These are phyloP conservation scores for Yamadazyma triangularis DNA, from an alignment of 1,139 yeast species.

Conservation along the genomic window DNA sequence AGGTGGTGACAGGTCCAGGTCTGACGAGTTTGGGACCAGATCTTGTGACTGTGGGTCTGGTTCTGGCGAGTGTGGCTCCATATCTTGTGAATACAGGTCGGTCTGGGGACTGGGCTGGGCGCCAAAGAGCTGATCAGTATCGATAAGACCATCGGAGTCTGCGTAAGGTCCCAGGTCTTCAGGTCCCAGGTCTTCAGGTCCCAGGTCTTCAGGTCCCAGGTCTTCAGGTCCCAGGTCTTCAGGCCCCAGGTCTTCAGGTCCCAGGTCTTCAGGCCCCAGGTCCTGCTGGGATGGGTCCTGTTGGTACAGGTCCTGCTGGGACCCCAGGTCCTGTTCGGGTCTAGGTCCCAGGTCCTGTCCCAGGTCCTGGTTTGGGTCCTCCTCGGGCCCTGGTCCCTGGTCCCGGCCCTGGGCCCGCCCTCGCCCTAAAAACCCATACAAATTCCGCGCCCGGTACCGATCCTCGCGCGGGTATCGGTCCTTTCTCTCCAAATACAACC, in stretches of 20 bases:
- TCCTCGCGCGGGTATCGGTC: slow-evolving; percentile 36
- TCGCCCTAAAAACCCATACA: slow-evolving; percentile 32
- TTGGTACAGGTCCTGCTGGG: no score
- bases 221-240: neutral
- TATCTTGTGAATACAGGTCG: no score
- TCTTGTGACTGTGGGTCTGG: neutral
- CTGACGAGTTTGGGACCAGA: neutral
- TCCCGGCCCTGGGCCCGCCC: neutral
- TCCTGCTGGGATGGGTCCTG: neutral
- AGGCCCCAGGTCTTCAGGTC: neutral
- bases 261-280: neutral
- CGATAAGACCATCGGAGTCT: neutral
- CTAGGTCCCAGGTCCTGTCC: neutral
- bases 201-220: no score
- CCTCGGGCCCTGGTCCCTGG: neutral
- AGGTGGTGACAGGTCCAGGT: no score
- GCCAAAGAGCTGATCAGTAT: neutral
- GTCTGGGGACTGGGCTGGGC: no score
- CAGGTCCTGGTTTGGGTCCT: neutral
- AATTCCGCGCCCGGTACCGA: slow-evolving; percentile 34
- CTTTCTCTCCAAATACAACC: slow-evolving; percentile 29
- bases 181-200: no score
- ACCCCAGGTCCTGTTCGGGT: no score
- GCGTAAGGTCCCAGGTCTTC: neutral
- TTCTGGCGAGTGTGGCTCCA: neutral